Evolutionary conservation across 345 rosid genomes (phyloP).

Genomic region (Acer negundo): DNA sequence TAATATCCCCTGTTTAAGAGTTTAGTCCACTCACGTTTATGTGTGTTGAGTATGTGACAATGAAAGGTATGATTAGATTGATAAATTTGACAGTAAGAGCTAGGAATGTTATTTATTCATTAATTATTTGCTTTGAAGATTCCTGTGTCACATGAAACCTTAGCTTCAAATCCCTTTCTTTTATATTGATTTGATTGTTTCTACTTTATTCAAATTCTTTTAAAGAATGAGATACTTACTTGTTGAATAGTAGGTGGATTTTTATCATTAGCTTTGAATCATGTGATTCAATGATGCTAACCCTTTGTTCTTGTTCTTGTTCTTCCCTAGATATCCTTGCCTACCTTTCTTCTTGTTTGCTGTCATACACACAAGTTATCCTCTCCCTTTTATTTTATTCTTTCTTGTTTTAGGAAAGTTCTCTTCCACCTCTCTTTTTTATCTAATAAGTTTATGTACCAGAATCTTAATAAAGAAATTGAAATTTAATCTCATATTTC

Average conservation of each 20-base stretch:
- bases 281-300: neutral
- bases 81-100: slow-evolving; percentile 7
- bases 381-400: neutral
- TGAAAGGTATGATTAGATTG: slow-evolving; percentile 37
- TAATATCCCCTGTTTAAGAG: slow-evolving; percentile 25
- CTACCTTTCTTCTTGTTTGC: neutral
- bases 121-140: slow-evolving; percentile 8
- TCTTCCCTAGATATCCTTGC: slow-evolving; percentile 19
- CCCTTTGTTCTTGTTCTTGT: too few species aligned
- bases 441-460: too few species aligned
- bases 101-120: neutral
- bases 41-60: slow-evolving; percentile 16
- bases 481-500: too few species aligned
- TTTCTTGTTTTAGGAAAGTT: too few species aligned
- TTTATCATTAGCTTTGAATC: slow-evolving; percentile 2
- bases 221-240: neutral
- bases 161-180: neutral
- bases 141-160: slow-evolving; percentile 18
- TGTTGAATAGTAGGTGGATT: neutral
- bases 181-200: slow-evolving; percentile 10
- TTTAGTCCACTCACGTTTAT: slow-evolving; percentile 59
- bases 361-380: neutral
- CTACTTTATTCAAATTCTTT: neutral
- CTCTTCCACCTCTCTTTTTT: too few species aligned
- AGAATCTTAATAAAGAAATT: too few species aligned